Percentiles rank a stretch among this genome's conserved stretches.
Evolutionary conservation across 176 grass and related monocot genomes (phyloP).

Genomic region (Carex littledalei): DNA sequence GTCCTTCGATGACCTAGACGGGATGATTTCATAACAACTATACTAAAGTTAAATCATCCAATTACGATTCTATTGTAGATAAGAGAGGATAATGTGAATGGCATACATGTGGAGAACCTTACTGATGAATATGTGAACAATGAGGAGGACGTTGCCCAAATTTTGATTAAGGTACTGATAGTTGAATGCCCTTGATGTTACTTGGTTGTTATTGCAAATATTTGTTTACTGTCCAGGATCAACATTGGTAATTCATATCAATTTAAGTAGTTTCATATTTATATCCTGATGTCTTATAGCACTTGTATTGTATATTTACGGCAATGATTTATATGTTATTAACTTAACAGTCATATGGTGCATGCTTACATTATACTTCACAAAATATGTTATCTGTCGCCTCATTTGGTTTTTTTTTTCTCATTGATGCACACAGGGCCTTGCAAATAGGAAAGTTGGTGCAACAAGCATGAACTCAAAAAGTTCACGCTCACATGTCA

Average conservation of each 20-base stretch:
- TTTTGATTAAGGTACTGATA: conserved; percentile 77
- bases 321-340: not conserved
- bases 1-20: not conserved
- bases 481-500: conserved; percentile 92
- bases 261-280: not conserved
- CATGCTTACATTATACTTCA: not conserved
- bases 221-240: not conserved
- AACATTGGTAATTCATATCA: not conserved
- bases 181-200: not conserved
- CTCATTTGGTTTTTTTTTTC: not conserved
- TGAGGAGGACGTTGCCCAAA: conserved; percentile 70
- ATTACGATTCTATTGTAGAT: conserved; percentile 35
- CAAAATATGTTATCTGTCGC: not conserved
- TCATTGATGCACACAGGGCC: conserved; percentile 39
- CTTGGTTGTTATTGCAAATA: not conserved
- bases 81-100: conserved; percentile 61
- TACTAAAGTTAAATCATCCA: conserved; percentile 5
- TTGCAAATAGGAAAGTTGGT: conserved; percentile 95
- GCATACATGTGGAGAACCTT: conserved; percentile 74
- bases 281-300: not conserved
- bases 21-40: not conserved
- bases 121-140: conserved; percentile 85
- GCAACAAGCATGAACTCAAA: conserved; percentile 80
- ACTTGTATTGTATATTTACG: not conserved
- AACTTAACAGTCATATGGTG: conserved; percentile 5